phyloP scores from a whole-genome alignment of 164 flowering plant species.

The Aristolochia californica region DNA sequence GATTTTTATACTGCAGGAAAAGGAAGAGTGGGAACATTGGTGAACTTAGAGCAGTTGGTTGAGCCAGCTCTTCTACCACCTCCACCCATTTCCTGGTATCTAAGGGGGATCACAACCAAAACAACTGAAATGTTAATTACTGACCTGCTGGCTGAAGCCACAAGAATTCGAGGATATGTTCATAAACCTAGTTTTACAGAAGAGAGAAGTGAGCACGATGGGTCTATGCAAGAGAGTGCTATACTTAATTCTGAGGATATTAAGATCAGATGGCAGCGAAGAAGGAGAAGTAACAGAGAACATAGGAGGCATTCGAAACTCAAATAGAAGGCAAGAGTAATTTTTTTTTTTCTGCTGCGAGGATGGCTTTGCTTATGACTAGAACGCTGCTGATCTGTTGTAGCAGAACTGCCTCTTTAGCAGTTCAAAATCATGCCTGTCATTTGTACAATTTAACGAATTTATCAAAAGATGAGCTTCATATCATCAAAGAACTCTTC shows the following conservation, averaged over 20 bases:
- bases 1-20: conserved; percentile 54
- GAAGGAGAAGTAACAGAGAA: conserved; percentile 34
- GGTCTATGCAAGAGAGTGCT: conserved; percentile 3
- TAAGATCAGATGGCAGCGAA: conserved; percentile 62
- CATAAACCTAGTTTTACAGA: not conserved
- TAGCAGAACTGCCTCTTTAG: not conserved
- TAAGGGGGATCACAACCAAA: conserved; percentile 73
- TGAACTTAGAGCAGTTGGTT: conserved; percentile 66
- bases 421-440: no score
- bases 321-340: not conserved
- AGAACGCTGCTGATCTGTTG: not conserved
- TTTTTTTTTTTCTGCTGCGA: no score
- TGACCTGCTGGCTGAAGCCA: conserved; percentile 65
- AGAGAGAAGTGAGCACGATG: conserved; percentile 5
- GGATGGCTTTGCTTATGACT: not conserved
- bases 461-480: no score
- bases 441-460: no score
- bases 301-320: not conserved
- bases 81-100: conserved; percentile 96
- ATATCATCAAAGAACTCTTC: no score
- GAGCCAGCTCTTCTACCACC: conserved; percentile 93
- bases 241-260: conserved; percentile 20
- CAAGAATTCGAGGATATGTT: conserved; percentile 47
- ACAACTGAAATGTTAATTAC: conserved; percentile 78
- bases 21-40: conserved; percentile 80